These are phyloP conservation scores for Knufia petricola DNA, from an alignment of 2,329 filamentous ascomycete species.

Conservation along the genomic window DNA sequence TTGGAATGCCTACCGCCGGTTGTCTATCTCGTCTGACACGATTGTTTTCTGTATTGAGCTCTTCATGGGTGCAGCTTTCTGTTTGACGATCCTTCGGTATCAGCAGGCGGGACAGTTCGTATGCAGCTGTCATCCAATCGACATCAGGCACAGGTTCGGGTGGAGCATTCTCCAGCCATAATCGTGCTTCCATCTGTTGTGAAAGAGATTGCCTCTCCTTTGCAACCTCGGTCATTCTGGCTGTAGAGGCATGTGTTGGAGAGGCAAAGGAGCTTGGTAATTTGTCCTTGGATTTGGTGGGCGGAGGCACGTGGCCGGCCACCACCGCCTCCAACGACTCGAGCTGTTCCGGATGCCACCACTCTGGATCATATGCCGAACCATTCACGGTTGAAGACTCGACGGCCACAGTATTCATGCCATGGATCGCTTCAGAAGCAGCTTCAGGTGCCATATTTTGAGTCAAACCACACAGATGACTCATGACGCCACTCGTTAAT, in stretches of 20 bases:
- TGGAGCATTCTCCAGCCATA: constrained; percentile 29
- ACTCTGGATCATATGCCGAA: constrained; percentile 30
- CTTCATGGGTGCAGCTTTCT: constrained; percentile 65
- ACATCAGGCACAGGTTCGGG: constrained; percentile 71
- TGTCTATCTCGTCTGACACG: constrained; percentile 56
- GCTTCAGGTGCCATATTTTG: constrained; percentile 9
- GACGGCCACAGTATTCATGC: background rate
- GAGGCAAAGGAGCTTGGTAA: constrained; percentile 66
- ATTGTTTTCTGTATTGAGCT: constrained; percentile 62
- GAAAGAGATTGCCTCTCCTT: constrained; percentile 31
- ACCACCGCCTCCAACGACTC: constrained; percentile 59
- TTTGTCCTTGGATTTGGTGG: constrained; percentile 47
- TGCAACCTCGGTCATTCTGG: constrained; percentile 62
- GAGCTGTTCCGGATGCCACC: constrained; percentile 61
- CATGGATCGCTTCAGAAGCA: background rate
- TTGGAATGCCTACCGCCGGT: constrained; percentile 38
- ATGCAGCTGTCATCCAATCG: constrained; percentile 72
- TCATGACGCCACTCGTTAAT: constrained; percentile 75
- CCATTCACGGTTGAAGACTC: background rate
- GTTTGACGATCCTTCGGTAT: constrained; percentile 69
- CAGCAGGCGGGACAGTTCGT: constrained; percentile 72
- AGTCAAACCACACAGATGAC: constrained; percentile 76
- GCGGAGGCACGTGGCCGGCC: constrained; percentile 40
- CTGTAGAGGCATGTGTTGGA: constrained; percentile 77
- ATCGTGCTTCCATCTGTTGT: constrained; percentile 18